A percentile compares a stretch with the other conserved stretches of the same genome.
Conservation (phyloP, 805 yeast genomes). For the Wickerhamomyces bovis region DNA sequence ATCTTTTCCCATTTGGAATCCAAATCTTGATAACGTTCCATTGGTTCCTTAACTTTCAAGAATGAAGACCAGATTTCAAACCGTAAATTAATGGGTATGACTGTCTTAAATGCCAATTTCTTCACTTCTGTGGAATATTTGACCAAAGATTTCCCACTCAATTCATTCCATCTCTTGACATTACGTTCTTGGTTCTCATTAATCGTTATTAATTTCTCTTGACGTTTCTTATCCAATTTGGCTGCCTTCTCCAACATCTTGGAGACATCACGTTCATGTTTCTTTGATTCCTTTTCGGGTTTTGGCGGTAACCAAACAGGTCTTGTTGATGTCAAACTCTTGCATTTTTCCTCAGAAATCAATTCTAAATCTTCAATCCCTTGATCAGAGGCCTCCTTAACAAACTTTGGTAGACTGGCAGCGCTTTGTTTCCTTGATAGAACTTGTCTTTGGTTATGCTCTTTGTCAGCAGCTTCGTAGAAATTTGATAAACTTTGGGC, state of each 20-base stretch:
- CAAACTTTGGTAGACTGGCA: constrained; percentile 29
- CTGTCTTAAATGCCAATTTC: constrained; percentile 18
- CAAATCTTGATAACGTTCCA: constrained; percentile 35
- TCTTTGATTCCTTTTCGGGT: constrained; percentile 41
- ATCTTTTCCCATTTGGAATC: constrained; percentile 8
- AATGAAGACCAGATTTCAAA: constrained; percentile 16
- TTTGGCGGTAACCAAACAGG: constrained; percentile 71
- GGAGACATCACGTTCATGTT: constrained; percentile 51
- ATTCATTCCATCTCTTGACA: constrained; percentile 18
- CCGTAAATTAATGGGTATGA: constrained; percentile 19
- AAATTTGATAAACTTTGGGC: constrained; percentile 20
- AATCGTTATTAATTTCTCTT: constrained; percentile 2
- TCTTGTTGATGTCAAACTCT: constrained; percentile 44
- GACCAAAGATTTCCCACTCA: constrained; percentile 9
- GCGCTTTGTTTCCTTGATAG: constrained; percentile 13
- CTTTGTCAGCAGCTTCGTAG: constrained; percentile 17
- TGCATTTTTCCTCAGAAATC: constrained; percentile 36
- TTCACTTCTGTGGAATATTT: constrained; percentile 18
- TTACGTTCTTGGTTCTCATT: constrained; percentile 11
- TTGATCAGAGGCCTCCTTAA: constrained; percentile 29
- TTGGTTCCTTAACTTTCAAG: constrained; percentile 10
- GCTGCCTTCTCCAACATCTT: constrained; percentile 27
- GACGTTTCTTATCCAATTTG: constrained; percentile 12
- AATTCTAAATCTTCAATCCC: constrained; percentile 54
- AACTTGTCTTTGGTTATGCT: constrained; percentile 13